phyloP scores from a whole-genome alignment of 176 grass and related monocot species.

The Carex parvula region DNA sequence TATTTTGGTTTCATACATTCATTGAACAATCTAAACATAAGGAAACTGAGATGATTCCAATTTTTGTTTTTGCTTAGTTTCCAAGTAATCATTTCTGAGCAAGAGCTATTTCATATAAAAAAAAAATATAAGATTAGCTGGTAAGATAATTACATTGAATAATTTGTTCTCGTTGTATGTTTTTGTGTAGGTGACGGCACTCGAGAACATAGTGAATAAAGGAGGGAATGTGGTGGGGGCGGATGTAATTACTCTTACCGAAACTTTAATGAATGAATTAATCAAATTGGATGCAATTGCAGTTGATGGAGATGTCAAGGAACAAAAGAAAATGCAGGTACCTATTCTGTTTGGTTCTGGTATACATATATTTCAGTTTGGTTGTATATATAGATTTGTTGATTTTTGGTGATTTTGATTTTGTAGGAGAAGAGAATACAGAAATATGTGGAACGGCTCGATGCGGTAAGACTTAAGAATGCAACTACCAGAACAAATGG shows the following conservation, averaged over 20 bases:
- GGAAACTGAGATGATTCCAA: not conserved
- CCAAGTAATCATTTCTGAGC: not conserved
- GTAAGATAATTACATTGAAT: not conserved
- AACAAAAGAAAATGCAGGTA: slow-evolving; percentile 68
- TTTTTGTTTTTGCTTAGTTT: slow-evolving; percentile 11
- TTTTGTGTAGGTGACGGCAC: slow-evolving; percentile 54
- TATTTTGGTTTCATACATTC: not conserved
- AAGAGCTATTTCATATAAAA: not conserved
- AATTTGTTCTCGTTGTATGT: not conserved
- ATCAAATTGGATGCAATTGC: slow-evolving; percentile 77
- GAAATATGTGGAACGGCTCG: slow-evolving; percentile 77
- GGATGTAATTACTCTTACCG: slow-evolving; percentile 67
- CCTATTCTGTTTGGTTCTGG: not conserved
- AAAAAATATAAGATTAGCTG: not conserved
- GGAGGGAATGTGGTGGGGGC: slow-evolving; percentile 68
- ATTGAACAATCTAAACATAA: not conserved
- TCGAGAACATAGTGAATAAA: slow-evolving; percentile 63
- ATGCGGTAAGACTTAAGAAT: slow-evolving; percentile 69
- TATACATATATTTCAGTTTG: not conserved
- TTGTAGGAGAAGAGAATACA: slow-evolving; percentile 84
- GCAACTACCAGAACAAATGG: slow-evolving; percentile 29
- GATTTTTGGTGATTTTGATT: not conserved
- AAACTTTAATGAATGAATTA: slow-evolving; percentile 85
- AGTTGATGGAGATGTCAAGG: slow-evolving; percentile 88
- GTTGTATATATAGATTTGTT: not conserved